Evolutionary conservation across 2,329 filamentous ascomycete genomes (phyloP).

Genomic region (Ophiocordyceps camponoti-saundersi): DNA sequence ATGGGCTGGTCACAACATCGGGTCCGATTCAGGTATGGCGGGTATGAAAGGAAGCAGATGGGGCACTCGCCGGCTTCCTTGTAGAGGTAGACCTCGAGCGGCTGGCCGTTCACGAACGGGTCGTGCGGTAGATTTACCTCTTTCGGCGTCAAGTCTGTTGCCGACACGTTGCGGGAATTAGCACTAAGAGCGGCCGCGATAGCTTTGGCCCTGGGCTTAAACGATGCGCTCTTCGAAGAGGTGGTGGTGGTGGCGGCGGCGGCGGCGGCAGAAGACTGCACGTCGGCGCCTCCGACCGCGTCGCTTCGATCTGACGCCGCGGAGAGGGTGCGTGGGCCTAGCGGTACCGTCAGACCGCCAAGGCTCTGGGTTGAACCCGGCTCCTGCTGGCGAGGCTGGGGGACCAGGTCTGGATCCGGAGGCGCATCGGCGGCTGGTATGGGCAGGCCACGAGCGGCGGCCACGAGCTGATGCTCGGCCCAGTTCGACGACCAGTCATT

Average conservation of each 20-base stretch:
- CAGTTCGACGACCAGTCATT: conserved; percentile 78
- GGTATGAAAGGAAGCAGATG: conserved; percentile 93
- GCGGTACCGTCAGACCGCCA: conserved; percentile 62
- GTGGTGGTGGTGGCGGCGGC: conserved; percentile 3
- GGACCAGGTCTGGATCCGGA: conserved; percentile 48
- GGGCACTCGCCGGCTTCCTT: conserved; percentile 83
- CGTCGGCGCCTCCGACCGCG: conserved; percentile 40
- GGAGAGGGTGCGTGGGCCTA: conserved; percentile 60
- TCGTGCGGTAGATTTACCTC: conserved; percentile 70
- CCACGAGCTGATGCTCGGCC: conserved; percentile 91
- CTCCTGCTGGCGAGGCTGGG: conserved; percentile 25
- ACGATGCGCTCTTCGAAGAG: conserved; percentile 34
- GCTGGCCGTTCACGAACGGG: conserved; percentile 85
- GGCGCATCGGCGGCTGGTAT: conserved; percentile 74
- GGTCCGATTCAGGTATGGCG: conserved; percentile 84
- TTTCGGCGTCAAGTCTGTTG: conserved; percentile 54
- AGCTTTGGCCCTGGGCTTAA: conserved; percentile 78
- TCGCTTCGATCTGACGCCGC: conserved; percentile 54
- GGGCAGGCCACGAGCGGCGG: conserved; percentile 67
- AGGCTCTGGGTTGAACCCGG: conserved; percentile 39
- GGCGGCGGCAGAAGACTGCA: conserved; percentile 31
- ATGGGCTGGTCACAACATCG: conserved; percentile 92
- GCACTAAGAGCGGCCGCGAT: conserved; percentile 64
- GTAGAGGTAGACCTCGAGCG: conserved; percentile 83
- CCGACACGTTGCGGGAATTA: conserved; percentile 55